Evolutionary conservation across 2,329 filamentous ascomycete species (phyloP).

Genomic region (Venturia aucupariae): DNA sequence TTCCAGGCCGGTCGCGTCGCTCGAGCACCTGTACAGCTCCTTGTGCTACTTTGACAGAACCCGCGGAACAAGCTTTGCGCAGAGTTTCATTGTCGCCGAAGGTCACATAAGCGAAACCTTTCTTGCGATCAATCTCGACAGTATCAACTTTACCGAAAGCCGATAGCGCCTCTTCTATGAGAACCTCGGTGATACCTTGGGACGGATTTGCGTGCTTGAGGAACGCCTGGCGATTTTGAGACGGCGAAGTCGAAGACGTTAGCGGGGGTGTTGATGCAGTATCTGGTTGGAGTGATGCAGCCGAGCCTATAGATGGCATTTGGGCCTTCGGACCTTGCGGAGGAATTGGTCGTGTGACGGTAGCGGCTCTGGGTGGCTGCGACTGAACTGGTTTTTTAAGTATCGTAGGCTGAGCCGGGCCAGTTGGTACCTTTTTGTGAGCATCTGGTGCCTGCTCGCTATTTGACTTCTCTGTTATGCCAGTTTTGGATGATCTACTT

Average conservation of each 20-base stretch:
- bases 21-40: slow-evolving; percentile 82
- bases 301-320: slow-evolving; percentile 14
- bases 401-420: slow-evolving; percentile 25
- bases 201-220: slow-evolving; percentile 61
- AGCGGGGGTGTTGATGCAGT: slow-evolving; percentile 27
- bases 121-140: slow-evolving; percentile 80
- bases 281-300: slow-evolving; percentile 15
- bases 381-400: slow-evolving; percentile 28
- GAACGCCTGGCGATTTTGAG: slow-evolving; percentile 40
- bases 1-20: slow-evolving; percentile 49
- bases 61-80: slow-evolving; percentile 70
- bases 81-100: slow-evolving; percentile 67
- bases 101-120: slow-evolving; percentile 88
- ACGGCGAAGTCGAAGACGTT: slow-evolving; percentile 17
- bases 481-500: slow-evolving; percentile 30
- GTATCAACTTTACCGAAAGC: slow-evolving; percentile 64
- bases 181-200: slow-evolving; percentile 78
- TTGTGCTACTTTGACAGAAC: slow-evolving; percentile 72
- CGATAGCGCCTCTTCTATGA: slow-evolving; percentile 64
- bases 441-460: slow-evolving; percentile 23
- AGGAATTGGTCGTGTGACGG: slow-evolving; percentile 18
- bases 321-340: slow-evolving; percentile 18
- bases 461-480: slow-evolving; percentile 26
- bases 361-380: slow-evolving; percentile 23
- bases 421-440: slow-evolving; percentile 20